phyloP scores from a whole-genome alignment of 495 filamentous ascomycete species.

The Pseudevernia furfuracea region DNA sequence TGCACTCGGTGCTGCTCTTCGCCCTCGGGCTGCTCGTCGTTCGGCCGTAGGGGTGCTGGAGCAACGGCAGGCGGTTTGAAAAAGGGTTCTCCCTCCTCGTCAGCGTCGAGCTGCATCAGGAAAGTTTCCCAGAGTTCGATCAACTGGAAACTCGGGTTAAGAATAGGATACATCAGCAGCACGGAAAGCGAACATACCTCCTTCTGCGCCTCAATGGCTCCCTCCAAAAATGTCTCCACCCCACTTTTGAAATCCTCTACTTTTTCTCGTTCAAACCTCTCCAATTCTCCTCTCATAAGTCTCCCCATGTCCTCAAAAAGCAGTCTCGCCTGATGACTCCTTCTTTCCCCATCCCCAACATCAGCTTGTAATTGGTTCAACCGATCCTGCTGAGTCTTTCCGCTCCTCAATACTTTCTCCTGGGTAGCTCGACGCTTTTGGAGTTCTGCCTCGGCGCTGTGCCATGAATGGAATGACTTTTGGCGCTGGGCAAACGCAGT shows the following conservation, averaged over 20 bases:
- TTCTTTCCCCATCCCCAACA: conserved; percentile 84
- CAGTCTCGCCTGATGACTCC: conserved; percentile 81
- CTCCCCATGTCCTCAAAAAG: conserved; percentile 97
- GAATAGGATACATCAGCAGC: conserved; percentile 8
- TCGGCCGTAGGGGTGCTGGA: conserved; percentile 26
- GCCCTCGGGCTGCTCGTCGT: conserved; percentile 12
- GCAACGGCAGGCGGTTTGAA: conserved; percentile 53
- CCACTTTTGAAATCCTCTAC: conserved; percentile 98
- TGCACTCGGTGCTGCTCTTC: conserved; percentile 13
- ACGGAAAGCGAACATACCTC: conserved; percentile 55
- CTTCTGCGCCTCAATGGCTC: conserved; percentile 95
- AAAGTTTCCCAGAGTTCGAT: conserved; percentile 99
- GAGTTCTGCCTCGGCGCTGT: conserved; percentile 77
- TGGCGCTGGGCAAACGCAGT: conserved; percentile 86
- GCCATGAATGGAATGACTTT: conserved; percentile 91
- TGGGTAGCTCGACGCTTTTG: conserved; percentile 76
- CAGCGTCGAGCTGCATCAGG: conserved; percentile 86
- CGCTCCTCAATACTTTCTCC: conserved; percentile 87
- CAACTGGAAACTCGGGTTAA: conserved; percentile 50
- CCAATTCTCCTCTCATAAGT: conserved; percentile 81
- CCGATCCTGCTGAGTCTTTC: conserved; percentile 89
- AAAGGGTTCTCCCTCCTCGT: conserved; percentile 76
- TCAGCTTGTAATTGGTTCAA: conserved; percentile 86
- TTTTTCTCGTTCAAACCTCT: conserved; percentile 93
- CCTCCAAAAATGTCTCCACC: conserved; percentile 94